These are phyloP conservation scores for Metarhizium brunneum DNA, from an alignment of 2,329 filamentous ascomycete genomes.

Conservation along the genomic window DNA sequence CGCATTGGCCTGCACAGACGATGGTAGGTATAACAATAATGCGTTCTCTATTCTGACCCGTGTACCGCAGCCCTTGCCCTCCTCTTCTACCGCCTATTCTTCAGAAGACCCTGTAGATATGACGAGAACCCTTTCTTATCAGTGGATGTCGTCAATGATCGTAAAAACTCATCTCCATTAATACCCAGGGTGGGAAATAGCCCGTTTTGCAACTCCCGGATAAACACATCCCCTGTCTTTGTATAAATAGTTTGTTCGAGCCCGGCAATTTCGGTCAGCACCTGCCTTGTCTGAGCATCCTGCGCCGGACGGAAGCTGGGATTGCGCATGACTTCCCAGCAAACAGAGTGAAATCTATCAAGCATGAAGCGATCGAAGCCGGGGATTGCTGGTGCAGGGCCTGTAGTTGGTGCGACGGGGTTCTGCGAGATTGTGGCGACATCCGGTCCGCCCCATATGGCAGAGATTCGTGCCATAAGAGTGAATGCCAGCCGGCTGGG, in stretches of 20 bases:
- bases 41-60: not conserved
- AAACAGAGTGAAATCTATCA: slow-evolving; percentile 75
- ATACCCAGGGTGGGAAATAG: slow-evolving; percentile 59
- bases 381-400: slow-evolving; percentile 54
- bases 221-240: slow-evolving; percentile 79
- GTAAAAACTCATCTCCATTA: slow-evolving; percentile 50
- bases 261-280: slow-evolving; percentile 77
- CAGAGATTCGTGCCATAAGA: slow-evolving; percentile 73
- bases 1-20: not conserved
- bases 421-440: slow-evolving; percentile 48
- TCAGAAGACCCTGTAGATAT: slow-evolving; percentile 53
- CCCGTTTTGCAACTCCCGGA: slow-evolving; percentile 54
- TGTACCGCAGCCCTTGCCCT: not conserved
- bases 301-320: slow-evolving; percentile 66
- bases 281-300: slow-evolving; percentile 82
- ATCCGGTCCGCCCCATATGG: slow-evolving; percentile 85
- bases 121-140: slow-evolving; percentile 54
- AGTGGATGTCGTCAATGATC: slow-evolving; percentile 45
- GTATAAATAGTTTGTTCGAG: slow-evolving; percentile 84
- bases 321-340: slow-evolving; percentile 80
- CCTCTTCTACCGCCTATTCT: slow-evolving; percentile 26
- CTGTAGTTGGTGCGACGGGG: slow-evolving; percentile 38
- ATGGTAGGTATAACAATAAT: not conserved
- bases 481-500: slow-evolving; percentile 67
- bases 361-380: slow-evolving; percentile 92